phyloP scores from a whole-genome alignment of 306 rosid genomes.

The Mucuna pruriens region DNA sequence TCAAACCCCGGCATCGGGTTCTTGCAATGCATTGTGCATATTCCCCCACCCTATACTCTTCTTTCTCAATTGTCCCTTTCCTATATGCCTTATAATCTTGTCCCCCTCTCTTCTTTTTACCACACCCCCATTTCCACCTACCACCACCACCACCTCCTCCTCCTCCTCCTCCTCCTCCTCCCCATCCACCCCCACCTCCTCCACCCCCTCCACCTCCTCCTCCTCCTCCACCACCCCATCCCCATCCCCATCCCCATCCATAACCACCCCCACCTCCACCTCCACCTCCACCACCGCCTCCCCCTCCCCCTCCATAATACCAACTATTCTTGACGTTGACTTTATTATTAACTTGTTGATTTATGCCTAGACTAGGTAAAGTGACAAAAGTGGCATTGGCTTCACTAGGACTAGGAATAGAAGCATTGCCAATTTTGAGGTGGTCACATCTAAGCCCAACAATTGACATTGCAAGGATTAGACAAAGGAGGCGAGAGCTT shows the following conservation, averaged over 20 bases:
- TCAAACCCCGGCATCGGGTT: slow-evolving; percentile 74
- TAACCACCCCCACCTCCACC: background rate
- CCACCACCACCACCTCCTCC: slow-evolving; percentile 86
- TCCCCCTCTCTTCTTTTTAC: slow-evolving; percentile 40
- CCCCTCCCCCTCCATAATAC: slow-evolving; percentile 7
- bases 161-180: slow-evolving; percentile 50
- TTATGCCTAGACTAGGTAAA: slow-evolving; percentile 19
- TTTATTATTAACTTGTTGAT: slow-evolving; percentile 34
- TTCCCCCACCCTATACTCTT: slow-evolving; percentile 68
- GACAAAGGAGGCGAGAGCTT: slow-evolving; percentile 34
- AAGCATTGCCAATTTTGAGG: slow-evolving; percentile 27
- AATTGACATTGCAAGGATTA: slow-evolving; percentile 41
- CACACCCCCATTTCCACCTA: slow-evolving; percentile 79
- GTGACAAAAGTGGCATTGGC: slow-evolving; percentile 34
- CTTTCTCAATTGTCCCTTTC: slow-evolving; percentile 41
- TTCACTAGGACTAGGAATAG: slow-evolving; percentile 23
- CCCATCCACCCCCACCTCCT: background rate
- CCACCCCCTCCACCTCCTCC: slow-evolving; percentile 21
- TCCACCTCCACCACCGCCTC: slow-evolving; percentile 15
- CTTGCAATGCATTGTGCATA: slow-evolving; percentile 77
- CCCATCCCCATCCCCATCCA: slow-evolving; percentile 7
- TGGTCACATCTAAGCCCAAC: slow-evolving; percentile 45
- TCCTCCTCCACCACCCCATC: slow-evolving; percentile 35
- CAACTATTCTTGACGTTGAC: slow-evolving; percentile 8
- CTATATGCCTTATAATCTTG: background rate